Conservation (phyloP, 2,329 filamentous ascomycete genomes). For the Colletotrichum caudatum region DNA sequence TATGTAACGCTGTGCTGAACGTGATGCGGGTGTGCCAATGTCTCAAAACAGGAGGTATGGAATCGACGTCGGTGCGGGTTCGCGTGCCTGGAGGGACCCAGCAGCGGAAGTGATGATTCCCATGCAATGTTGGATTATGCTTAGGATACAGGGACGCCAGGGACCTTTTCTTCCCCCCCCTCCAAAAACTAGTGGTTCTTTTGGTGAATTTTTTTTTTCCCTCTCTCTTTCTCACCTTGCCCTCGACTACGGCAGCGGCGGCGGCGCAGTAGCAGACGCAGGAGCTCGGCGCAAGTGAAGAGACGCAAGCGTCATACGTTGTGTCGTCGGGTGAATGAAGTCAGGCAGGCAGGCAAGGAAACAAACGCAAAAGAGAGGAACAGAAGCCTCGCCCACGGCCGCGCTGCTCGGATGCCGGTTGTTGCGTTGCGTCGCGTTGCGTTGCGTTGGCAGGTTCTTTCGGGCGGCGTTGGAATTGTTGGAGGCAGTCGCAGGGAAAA, state of each 20-base stretch:
- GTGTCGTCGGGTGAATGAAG: slow-evolving; percentile 2
- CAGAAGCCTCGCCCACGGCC: slow-evolving; percentile 17
- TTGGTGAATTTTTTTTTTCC: neutral
- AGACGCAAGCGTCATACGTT: slow-evolving; percentile 26
- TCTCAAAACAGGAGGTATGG: slow-evolving; percentile 32
- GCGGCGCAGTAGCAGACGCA: slow-evolving; percentile 32
- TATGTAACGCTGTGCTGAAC: slow-evolving; percentile 34
- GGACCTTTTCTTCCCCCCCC: too few relatives aligned
- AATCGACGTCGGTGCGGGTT: slow-evolving; percentile 26
- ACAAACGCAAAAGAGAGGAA: slow-evolving; percentile 8
- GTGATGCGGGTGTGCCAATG: slow-evolving; percentile 31
- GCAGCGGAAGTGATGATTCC: slow-evolving; percentile 22
- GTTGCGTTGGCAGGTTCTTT: slow-evolving; percentile 34
- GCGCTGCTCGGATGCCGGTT: slow-evolving; percentile 18
- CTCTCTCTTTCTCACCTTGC: neutral
- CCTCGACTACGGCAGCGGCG: slow-evolving; percentile 7
- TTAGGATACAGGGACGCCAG: slow-evolving; percentile 1
- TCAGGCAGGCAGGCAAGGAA: neutral
- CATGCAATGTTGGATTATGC: slow-evolving; percentile 37
- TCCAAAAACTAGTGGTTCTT: too few relatives aligned
- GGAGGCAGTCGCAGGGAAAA: slow-evolving; percentile 28
- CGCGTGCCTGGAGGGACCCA: slow-evolving; percentile 29
- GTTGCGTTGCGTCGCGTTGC: slow-evolving; percentile 7
- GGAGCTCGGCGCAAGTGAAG: slow-evolving; percentile 17
- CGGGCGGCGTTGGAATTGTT: slow-evolving; percentile 32